Base-by-base conservation (phyloP, 441 rosid genomes). In the Melastoma candidum region DNA sequence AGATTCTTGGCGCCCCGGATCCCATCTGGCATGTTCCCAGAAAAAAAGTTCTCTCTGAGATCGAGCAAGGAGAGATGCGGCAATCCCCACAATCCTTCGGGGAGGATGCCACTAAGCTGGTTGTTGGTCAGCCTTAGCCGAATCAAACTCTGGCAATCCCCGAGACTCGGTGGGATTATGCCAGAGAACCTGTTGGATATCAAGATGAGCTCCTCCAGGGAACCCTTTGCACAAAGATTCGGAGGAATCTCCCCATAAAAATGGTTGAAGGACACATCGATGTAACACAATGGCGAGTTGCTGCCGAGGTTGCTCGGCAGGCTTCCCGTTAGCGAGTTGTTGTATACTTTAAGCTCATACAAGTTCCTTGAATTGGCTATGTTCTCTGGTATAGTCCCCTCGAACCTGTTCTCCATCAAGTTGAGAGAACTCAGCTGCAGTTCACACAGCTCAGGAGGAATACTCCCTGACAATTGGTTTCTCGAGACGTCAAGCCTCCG, bases 301-400 rank as follows among this genome's bases (percentile, higher is more conserved):
- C 60, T 68, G 29, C 74, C 76, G 26, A 75, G 74, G 32, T 61
- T 58, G 2, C 44, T 39, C 13, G 76, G 66, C 44, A 78, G 24
- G 56, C 58, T 53, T 9, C 84, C 81, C 11, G 44, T 55, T 48
- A 78, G 74, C 29, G 53, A 48, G 66, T 75, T 76, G 54, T 73
- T 67, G 62, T 77, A 75, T 12, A 76, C 56, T 24, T 47, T 68
- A 2, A 78, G 72, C 54, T 69, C 69, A 44, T 47, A 51, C 48
- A 76, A 63, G 24, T 69, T 69, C 59, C 36, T 55, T 49, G 74
- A 67, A 22, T 24, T 48, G 17, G 66, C 60, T 13, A 71, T 65
- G 29, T 51, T 56, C 13, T 51, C 51, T 0, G 78, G 78, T 24
- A 76, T 39, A 13, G 12, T 27, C 12, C 77, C 81, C 49, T 59